A percentile compares a stretch with the other conserved stretches of the same genome.
Evolutionary conservation across 441 rosid species (phyloP).

Genomic region (Kokia cookei): DNA sequence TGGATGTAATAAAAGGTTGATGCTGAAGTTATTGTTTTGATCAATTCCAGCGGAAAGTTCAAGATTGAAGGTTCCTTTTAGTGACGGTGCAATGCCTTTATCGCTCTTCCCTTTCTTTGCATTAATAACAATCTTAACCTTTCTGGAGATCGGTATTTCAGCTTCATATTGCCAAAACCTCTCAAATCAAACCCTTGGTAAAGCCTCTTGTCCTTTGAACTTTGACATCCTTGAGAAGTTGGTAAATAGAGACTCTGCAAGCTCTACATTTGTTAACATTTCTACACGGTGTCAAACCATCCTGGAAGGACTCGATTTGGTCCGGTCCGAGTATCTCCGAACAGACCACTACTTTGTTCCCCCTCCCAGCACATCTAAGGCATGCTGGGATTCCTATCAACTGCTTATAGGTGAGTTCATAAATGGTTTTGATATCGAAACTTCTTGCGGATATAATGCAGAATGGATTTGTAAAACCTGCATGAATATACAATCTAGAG

Average conservation of each 20-base stretch:
- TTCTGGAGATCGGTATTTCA: neutral
- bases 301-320: slow-evolving; percentile 27
- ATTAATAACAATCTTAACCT: neutral
- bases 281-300: slow-evolving; percentile 19
- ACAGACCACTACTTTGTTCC: slow-evolving; percentile 30
- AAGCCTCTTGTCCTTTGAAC: slow-evolving; percentile 34
- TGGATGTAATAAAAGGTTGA: neutral
- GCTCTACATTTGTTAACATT: slow-evolving; percentile 4
- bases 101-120: neutral
- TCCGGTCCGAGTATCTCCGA: slow-evolving; percentile 36
- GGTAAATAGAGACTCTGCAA: slow-evolving; percentile 6
- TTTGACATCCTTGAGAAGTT: slow-evolving; percentile 26
- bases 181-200: neutral
- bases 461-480: slow-evolving; percentile 31
- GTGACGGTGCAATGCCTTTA: slow-evolving; percentile 12
- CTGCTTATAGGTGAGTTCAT: slow-evolving; percentile 16
- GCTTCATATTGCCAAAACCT: neutral
- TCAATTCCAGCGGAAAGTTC: neutral
- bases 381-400: slow-evolving; percentile 35
- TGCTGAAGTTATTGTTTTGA: neutral
- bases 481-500: slow-evolving; percentile 27
- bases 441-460: slow-evolving; percentile 29
- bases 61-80: too few relatives aligned
- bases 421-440: slow-evolving; percentile 25
- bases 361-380: slow-evolving; percentile 22